Conservation (phyloP, 2,329 filamentous ascomycete genomes). For the Achaetomium macrosporum region DNA sequence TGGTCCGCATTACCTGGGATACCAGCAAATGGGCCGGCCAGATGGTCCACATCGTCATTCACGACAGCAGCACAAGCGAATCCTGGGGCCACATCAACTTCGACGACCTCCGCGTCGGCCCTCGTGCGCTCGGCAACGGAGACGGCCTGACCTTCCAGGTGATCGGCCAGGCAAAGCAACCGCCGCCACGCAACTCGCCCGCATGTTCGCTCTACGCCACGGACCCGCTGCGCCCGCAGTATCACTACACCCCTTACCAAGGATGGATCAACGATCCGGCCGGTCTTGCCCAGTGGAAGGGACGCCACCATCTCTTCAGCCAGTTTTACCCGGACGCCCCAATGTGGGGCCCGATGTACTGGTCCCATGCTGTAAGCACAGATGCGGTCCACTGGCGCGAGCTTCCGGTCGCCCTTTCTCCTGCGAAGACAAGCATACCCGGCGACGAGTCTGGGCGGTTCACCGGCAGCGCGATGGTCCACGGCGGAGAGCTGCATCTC, state of each 20-base stretch:
- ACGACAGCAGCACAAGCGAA: slow-evolving; percentile 23
- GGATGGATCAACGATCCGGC: slow-evolving; percentile 29
- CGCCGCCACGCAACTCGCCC: slow-evolving; percentile 5
- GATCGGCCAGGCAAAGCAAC: slow-evolving; percentile 28
- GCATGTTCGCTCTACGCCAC: slow-evolving; percentile 23
- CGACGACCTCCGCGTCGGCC: slow-evolving; percentile 29
- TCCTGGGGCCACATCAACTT: slow-evolving; percentile 27
- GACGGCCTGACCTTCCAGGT: slow-evolving; percentile 26
- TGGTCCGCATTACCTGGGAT: slow-evolving; percentile 29
- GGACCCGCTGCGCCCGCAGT: slow-evolving; percentile 26
- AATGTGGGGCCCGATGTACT: slow-evolving; percentile 27
- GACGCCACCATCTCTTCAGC: slow-evolving; percentile 27
- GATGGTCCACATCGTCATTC: slow-evolving; percentile 16
- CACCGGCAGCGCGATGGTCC: slow-evolving; percentile 24
- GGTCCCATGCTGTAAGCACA: slow-evolving; percentile 24
- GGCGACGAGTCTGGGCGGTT: slow-evolving; percentile 23
- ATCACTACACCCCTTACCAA: slow-evolving; percentile 27
- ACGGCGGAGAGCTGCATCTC: slow-evolving; percentile 21
- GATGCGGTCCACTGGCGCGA: slow-evolving; percentile 27
- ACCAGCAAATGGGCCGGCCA: slow-evolving; percentile 28
- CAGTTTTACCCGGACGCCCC: slow-evolving; percentile 25
- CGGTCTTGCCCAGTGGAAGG: slow-evolving; percentile 23
- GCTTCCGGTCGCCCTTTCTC: slow-evolving; percentile 22
- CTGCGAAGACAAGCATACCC: slow-evolving; percentile 8
- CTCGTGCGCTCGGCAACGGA: slow-evolving; percentile 24